phyloP scores from a whole-genome alignment of 192 early-diverging fungal species.

The Martensiomyces pterosporus region DNA sequence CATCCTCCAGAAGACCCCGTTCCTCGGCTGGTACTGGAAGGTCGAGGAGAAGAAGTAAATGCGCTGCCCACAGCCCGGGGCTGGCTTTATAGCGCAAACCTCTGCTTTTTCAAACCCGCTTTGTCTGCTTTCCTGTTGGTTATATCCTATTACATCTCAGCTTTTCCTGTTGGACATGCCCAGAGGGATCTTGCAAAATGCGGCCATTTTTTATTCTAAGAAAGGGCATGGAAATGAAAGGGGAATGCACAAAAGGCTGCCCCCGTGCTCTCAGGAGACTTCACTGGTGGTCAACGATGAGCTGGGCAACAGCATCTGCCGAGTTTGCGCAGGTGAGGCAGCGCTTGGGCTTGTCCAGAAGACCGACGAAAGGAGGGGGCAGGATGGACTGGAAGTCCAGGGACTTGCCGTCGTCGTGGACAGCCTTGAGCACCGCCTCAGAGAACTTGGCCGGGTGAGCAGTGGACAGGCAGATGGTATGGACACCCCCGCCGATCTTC shows the following conservation, averaged over 20 bases:
- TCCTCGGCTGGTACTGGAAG: constrained; percentile 53
- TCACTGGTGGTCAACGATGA: constrained; percentile 28
- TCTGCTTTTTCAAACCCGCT: too few species aligned
- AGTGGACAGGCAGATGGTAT: constrained; percentile 73
- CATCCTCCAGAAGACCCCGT: constrained; percentile 38
- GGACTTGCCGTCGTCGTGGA: constrained; percentile 44
- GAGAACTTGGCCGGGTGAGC: constrained; percentile 97
- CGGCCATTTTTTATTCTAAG: too few species aligned
- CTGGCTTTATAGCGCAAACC: too few species aligned
- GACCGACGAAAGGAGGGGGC: constrained; percentile 64
- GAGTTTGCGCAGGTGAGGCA: constrained; percentile 51
- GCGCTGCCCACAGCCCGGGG: too few species aligned
- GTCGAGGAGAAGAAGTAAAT: constrained; percentile 42
- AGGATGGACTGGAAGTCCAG: constrained; percentile 60
- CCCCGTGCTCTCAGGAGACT: too few species aligned
- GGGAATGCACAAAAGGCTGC: too few species aligned
- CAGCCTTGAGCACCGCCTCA: constrained; percentile 78
- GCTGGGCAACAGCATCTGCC: constrained; percentile 36
- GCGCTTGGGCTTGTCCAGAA: constrained; percentile 67
- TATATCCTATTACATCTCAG: too few species aligned
- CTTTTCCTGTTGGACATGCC: too few species aligned
- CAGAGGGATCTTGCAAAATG: too few species aligned
- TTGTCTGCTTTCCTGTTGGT: too few species aligned
- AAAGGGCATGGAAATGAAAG: too few species aligned
- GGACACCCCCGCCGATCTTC: constrained; percentile 4